Evolutionary conservation across 2,329 filamentous ascomycete species (phyloP), one percentile per base, ranked within the genome.

Genomic region (Rutstroemia sp.): DNA sequence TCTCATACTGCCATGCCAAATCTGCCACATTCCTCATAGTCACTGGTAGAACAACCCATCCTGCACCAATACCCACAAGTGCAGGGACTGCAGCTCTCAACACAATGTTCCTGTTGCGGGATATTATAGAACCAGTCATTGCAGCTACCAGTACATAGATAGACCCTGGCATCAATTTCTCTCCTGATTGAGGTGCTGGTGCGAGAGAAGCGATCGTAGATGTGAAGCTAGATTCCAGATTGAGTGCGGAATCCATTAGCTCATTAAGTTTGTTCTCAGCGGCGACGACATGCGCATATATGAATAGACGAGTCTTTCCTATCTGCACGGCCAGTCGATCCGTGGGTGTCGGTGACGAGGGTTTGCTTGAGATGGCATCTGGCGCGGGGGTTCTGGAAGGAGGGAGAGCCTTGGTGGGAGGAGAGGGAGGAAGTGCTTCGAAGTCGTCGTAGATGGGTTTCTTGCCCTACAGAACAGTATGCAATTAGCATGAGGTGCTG

Each of bases 81-180:
- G 92, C 73, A 10, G 94, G 94, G 2, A 88, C 80, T 2, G 85
- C 77, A 54, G 86, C 85, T 64, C 94, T 85, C 54, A 99, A 76
- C 61, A 96, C 71, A 61, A 97, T 80, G 72, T 88, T 92, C 66
- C 92, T 85, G 77, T 95, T 95, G 61, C 92, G 85, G 55, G 89
- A 84, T 55, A 96, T 77, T 71, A 99, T 97, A 72, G 85, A 91
- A 65, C 92, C 94, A 38, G 94, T 90, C 92, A 99, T 96, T 66
- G 90, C 86, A 44, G 92, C 87, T 49, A 99, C 92, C 30, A 96
- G 81, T 48, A 97, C 91, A 75, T 97, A 97, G 64, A 97, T 83
- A 58, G 85, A 79, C 25, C 92, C 92, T 37, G 94, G 94, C 74
- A 97, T 85, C 56, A 99, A 80, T 70, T 85, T 85, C 78, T 99